phyloP scores from a whole-genome alignment of 176 grass and related monocot species.

The sorghum (Sorghum bicolor) region Sorghum_bicolor_NCBIv3 NC_012877.2:55513501-55514000 shows the following conservation, averaged over 20 bases:
- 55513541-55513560: not conserved
- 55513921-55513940: not conserved
- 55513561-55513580: not conserved
- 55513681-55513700: conserved; percentile 97
- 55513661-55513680: conserved; percentile 98
- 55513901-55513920: not conserved
- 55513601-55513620: conserved; percentile 92
- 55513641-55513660: conserved; percentile 96
- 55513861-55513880: not conserved
- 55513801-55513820: not conserved
- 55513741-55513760: conserved; percentile 80
- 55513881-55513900: not conserved
- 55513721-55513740: conserved; percentile 81
- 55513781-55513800: conserved; percentile 32
- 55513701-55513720: conserved; percentile 98
- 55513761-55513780: conserved; percentile 96
- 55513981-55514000: conserved; percentile 82
- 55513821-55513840: not conserved
- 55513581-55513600: not conserved
- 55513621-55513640: conserved; percentile 94
- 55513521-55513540: conserved; percentile 70
- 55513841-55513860: not conserved
- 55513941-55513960: conserved; percentile 51
- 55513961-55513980: conserved; percentile 95
- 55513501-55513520: conserved; percentile 92